phyloP scores from a whole-genome alignment of 2,329 filamentous ascomycete genomes.

The Aspergillus ibericus region DNA sequence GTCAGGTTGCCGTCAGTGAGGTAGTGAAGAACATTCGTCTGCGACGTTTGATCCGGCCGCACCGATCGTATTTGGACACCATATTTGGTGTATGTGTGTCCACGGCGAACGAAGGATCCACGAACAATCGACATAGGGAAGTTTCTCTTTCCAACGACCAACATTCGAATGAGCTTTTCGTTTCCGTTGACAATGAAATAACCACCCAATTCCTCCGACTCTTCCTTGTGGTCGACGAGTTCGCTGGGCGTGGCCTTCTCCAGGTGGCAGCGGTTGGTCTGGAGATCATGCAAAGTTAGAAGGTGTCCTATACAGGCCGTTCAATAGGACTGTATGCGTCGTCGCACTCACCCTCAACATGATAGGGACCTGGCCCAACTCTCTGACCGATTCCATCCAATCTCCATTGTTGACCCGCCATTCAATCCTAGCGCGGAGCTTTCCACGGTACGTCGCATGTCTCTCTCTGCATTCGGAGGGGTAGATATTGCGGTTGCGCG shows the following conservation, averaged over 20 bases:
- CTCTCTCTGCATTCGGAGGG: conserved; percentile 93
- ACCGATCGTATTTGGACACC: conserved; percentile 91
- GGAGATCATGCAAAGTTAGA: background rate
- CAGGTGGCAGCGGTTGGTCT: conserved; percentile 89
- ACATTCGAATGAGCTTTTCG: conserved; percentile 91
- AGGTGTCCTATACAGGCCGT: background rate
- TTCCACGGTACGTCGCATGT: conserved; percentile 86
- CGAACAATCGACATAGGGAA: conserved; percentile 93
- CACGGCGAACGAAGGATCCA: conserved; percentile 84
- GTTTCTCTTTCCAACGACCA: conserved; percentile 87
- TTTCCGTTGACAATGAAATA: conserved; percentile 98
- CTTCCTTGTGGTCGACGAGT: conserved; percentile 84
- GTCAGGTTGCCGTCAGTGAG: conserved; percentile 93
- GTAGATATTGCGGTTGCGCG: conserved; percentile 77
- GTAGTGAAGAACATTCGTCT: conserved; percentile 96
- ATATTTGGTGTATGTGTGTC: conserved; percentile 80
- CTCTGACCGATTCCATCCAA: conserved; percentile 76
- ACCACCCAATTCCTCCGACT: conserved; percentile 91
- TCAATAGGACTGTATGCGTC: background rate
- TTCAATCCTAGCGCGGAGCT: conserved; percentile 78
- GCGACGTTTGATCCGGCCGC: conserved; percentile 94
- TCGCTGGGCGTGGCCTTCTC: conserved; percentile 79
- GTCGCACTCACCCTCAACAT: conserved; percentile 74
- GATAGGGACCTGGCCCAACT: conserved; percentile 84
- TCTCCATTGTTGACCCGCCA: conserved; percentile 86